These are phyloP conservation scores for Immersiella caudata DNA, from an alignment of 495 filamentous ascomycete genomes.

Conservation along the genomic window DNA sequence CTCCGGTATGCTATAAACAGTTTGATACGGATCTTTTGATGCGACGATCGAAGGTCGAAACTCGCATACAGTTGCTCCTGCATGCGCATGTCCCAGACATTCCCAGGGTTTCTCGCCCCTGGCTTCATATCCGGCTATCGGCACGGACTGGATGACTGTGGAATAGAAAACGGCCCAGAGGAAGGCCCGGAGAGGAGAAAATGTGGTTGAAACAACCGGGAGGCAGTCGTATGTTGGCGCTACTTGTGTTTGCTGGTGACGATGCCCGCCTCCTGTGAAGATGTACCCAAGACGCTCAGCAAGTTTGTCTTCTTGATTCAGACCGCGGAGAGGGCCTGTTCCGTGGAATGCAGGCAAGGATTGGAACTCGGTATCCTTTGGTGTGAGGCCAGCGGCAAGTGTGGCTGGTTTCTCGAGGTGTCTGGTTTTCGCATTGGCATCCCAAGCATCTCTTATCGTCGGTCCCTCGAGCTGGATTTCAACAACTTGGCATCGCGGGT, in stretches of 20 bases:
- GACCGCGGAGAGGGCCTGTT: neutral
- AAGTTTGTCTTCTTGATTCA: neutral
- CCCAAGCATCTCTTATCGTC: neutral
- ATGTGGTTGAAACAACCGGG: neutral
- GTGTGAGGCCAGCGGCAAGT: neutral
- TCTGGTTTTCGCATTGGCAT: neutral
- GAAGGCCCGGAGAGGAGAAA: neutral
- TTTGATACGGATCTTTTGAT: neutral
- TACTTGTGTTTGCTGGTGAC: neutral
- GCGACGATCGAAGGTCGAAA: neutral
- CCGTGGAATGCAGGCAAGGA: neutral
- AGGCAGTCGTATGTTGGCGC: neutral
- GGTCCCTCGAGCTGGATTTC: neutral
- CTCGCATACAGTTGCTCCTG: neutral
- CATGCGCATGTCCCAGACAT: neutral
- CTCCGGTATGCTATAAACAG: neutral
- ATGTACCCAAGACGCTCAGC: neutral
- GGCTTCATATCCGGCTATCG: neutral
- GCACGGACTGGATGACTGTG: neutral
- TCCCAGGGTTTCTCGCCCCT: neutral
- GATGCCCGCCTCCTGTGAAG: neutral
- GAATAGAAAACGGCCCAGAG: neutral
- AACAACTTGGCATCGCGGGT: neutral
- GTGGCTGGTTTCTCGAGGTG: neutral
- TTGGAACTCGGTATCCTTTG: neutral